Evolutionary conservation across 257 asterid genomes (phyloP).

Genomic region (Capsicum baccatum): DNA sequence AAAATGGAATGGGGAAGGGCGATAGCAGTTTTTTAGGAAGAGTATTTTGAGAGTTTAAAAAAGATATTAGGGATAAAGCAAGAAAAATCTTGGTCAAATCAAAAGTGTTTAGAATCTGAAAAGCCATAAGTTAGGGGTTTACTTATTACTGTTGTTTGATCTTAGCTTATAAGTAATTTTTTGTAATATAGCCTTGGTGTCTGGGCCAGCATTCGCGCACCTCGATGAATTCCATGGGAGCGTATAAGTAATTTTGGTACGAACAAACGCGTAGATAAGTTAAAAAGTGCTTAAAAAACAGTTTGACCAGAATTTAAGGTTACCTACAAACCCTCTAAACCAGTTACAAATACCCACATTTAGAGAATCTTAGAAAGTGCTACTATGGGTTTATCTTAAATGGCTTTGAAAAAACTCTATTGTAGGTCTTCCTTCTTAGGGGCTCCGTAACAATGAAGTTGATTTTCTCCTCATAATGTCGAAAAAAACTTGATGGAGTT

Average conservation of each 20-base stretch:
- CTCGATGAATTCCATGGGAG: neutral
- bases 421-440: neutral
- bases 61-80: slow-evolving; percentile 1
- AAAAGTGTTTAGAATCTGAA: neutral
- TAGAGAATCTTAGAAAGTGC: neutral
- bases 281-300: neutral
- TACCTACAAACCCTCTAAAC: neutral
- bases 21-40: neutral
- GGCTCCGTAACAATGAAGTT: neutral
- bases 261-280: neutral
- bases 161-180: neutral
- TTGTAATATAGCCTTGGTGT: too few relatives aligned
- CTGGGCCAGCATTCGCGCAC: too few relatives aligned
- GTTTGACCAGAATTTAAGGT: neutral
- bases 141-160: neutral
- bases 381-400: neutral
- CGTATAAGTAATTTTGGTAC: neutral
- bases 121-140: neutral
- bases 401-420: neutral
- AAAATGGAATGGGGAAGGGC: neutral
- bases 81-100: neutral
- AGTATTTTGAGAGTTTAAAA: neutral
- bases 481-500: slow-evolving; percentile 6
- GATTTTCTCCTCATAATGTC: neutral
- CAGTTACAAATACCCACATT: neutral